Evolutionary conservation across 208 protist genomes (phyloP).

Genomic region (Strigomonas culicis): DNA sequence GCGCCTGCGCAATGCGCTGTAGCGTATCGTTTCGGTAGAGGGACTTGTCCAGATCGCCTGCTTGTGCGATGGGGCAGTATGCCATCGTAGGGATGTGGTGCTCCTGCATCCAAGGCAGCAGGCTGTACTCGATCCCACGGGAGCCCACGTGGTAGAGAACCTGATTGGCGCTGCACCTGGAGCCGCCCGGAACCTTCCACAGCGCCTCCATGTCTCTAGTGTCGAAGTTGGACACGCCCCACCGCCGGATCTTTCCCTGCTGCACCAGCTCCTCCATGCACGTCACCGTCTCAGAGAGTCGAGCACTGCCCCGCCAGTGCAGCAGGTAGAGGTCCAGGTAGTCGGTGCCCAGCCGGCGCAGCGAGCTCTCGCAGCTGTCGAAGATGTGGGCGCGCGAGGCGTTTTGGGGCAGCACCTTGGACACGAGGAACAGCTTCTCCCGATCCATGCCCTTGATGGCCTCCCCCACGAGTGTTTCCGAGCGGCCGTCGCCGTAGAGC

Average conservation of each 20-base stretch:
- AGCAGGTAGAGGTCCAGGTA: constrained; percentile 92
- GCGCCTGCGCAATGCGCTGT: constrained; percentile 23
- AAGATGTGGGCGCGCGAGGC: constrained; percentile 69
- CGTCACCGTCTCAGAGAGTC: constrained; percentile 63
- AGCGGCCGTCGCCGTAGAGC: constrained; percentile 49
- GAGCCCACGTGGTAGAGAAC: constrained; percentile 82
- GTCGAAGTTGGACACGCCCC: constrained; percentile 85
- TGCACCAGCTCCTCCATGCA: constrained; percentile 79
- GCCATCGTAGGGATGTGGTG: constrained; percentile 67
- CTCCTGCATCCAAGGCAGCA: constrained; percentile 45
- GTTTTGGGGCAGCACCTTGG: constrained; percentile 90
- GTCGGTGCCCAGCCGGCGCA: constrained; percentile 53
- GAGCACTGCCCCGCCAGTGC: constrained; percentile 70
- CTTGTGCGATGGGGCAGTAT: constrained; percentile 73
- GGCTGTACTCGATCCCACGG: constrained; percentile 58
- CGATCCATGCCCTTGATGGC: constrained; percentile 33
- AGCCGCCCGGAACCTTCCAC: constrained; percentile 38
- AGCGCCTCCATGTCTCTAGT: constrained; percentile 65
- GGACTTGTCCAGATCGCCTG: constrained; percentile 42
- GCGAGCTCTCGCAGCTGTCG: constrained; percentile 52
- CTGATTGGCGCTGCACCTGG: constrained; percentile 72
- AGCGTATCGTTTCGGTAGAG: constrained; percentile 49
- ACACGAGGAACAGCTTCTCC: constrained; percentile 88
- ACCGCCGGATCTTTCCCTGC: constrained; percentile 58
- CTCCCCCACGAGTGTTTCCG: constrained; percentile 34